A percentile compares a stretch with the other conserved stretches of the same genome.
phyloP scores from a whole-genome alignment of 139 green algal genomes.

The Chlamydomonas applanata region DNA sequence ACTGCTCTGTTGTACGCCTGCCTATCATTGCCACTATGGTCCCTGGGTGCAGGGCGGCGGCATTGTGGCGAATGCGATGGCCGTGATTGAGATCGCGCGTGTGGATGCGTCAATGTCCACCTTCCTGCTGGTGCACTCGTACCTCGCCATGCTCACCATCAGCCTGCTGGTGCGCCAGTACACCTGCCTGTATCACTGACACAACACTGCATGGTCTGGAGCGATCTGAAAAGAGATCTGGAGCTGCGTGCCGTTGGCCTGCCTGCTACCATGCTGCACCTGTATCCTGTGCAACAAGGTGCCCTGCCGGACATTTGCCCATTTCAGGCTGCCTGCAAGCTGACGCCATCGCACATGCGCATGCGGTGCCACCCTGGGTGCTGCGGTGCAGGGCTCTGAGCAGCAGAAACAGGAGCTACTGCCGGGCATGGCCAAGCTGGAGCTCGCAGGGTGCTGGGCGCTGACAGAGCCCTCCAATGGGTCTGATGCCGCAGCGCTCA shows the following conservation, averaged over 20 bases:
- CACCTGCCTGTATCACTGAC: background rate
- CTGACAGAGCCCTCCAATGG: constrained; percentile 91
- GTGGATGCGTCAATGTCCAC: constrained; percentile 87
- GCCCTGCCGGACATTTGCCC: too few relatives aligned
- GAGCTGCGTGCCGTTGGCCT: background rate
- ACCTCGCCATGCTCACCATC: constrained; percentile 85
- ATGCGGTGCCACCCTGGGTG: too few relatives aligned
- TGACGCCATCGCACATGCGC: too few relatives aligned
- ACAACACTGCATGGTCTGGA: too few relatives aligned
- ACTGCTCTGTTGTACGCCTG: too few relatives aligned
- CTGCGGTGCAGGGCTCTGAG: constrained; percentile 69
- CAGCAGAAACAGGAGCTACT: constrained; percentile 86
- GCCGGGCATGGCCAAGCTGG: constrained; percentile 67
- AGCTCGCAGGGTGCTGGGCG: constrained; percentile 77
- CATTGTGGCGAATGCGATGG: constrained; percentile 74
- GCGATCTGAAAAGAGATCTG: background rate
- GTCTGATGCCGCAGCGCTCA: constrained; percentile 77
- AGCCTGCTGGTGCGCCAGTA: constrained; percentile 51
- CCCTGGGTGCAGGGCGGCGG: constrained; percentile 45
- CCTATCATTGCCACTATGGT: too few relatives aligned
- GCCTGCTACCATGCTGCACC: background rate
- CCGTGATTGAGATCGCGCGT: constrained; percentile 79
- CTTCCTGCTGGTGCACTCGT: constrained; percentile 93
- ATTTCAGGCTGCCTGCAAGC: too few relatives aligned
- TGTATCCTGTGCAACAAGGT: too few relatives aligned